Percentiles rank a stretch among this genome's conserved stretches.
phyloP scores from a whole-genome alignment of 164 flowering plant genomes.

The Amborella trichopoda region DNA sequence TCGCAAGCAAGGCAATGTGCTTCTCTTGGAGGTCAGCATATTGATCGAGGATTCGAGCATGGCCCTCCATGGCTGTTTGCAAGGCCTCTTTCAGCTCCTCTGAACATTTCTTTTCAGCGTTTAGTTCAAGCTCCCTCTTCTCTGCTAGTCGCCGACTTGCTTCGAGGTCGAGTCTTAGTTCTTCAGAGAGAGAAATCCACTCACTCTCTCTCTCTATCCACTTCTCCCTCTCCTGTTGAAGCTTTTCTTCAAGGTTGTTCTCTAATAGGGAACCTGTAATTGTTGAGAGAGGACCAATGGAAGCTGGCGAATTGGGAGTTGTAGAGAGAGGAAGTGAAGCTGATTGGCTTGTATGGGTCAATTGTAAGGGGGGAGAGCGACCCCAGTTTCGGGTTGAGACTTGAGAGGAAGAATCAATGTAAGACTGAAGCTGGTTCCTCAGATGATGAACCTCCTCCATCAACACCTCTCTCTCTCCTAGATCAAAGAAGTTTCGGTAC shows the following conservation, averaged over 20 bases:
- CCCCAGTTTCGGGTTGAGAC: conserved; percentile 26
- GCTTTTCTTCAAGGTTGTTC: conserved; percentile 37
- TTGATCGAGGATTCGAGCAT: conserved; percentile 93
- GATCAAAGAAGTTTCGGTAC: conserved; percentile 55
- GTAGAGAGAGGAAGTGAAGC: conserved; percentile 23
- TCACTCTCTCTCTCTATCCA: conserved; percentile 86
- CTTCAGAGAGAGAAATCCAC: conserved; percentile 85
- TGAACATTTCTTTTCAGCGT: conserved; percentile 69
- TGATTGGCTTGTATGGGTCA: conserved; percentile 53
- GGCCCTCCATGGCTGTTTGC: conserved; percentile 95
- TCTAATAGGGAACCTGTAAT: conserved; percentile 14
- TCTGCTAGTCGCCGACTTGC: conserved; percentile 38
- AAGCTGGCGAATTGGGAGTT: conserved; percentile 27
- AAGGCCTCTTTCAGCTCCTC: conserved; percentile 93
- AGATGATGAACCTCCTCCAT: conserved; percentile 88
- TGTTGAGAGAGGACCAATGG: background rate
- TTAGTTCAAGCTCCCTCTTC: conserved; percentile 54
- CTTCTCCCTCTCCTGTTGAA: conserved; percentile 58
- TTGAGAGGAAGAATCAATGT: conserved; percentile 49
- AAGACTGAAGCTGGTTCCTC: conserved; percentile 67
- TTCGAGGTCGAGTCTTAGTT: conserved; percentile 63
- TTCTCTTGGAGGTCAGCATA: conserved; percentile 93
- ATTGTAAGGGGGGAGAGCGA: conserved; percentile 32
- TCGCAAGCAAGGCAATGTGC: conserved; percentile 73
- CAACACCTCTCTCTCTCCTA: conserved; percentile 89